Base-by-base conservation (phyloP, 2,329 filamentous ascomycete species). In the Alternaria infectoria region DNA sequence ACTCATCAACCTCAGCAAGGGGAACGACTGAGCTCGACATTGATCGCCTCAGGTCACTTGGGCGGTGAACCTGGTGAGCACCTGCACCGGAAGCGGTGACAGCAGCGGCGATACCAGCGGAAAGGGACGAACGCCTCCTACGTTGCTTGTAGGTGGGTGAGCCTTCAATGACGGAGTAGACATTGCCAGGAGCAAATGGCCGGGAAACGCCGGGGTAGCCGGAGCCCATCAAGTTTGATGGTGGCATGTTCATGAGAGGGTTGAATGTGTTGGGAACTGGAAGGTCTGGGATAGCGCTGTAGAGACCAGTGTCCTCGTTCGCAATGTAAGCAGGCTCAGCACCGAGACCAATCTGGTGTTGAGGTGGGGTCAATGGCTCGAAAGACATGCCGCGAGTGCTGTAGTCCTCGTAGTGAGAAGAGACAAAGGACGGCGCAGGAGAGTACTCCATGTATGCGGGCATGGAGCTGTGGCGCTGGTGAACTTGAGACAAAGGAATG, bases 131-230 rank as follows among this genome's bases (percentile, higher is more conserved):
- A 67, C 96, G 91, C 71, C 96, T 90, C 80, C 96, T 89, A 74
- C 96, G 89, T 85, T 98, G 96, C 87, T 99, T 99, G 85, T 99
- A 99, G 40, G 96, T 98, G 12, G 96, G 96, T 26, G 96, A 99
- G 52, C 96, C 96, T 83, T 99, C 96, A 77, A 98, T 96, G 54
- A 97, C 94, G 52, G 93, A 95, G 84, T 97, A 97, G 71, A 96
- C 92, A 79, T 93, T 97, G 80, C 90, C 91, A 56, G 85, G 84
- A 71, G 93, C 93, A 64, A 86, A 89, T 43, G 86, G 84, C 69
- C 90, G 86, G 25, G 87, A 85, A 30, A 90, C 88, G 49, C 91
- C 89, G 25, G 90, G 88, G 81, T 93, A 97, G 75, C 94, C 92
- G 52, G 90, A 88, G 28, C 90, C 92, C 58, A 90, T 88, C 65